A percentile compares a stretch with the other conserved stretches of the same genome.
Conservation (phyloP, 495 filamentous ascomycete species). For the Xylaria intraflava region DNA sequence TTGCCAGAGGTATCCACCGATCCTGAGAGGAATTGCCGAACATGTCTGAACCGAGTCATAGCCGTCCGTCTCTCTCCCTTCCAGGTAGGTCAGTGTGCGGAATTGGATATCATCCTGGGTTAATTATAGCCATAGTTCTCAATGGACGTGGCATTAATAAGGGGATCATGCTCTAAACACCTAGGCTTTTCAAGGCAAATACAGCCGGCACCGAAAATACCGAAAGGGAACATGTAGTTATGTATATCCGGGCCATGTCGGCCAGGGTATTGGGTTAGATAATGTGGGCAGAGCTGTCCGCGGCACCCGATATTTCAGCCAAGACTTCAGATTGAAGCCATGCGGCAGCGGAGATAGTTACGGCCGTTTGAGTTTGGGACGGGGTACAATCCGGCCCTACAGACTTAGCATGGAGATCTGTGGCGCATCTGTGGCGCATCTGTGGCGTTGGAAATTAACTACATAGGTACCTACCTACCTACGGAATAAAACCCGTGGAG, state of each 20-base stretch:
- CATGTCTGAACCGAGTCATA: constrained; percentile 16
- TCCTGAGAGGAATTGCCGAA: constrained; percentile 30
- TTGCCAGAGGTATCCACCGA: constrained; percentile 39
- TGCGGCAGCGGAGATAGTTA: too few relatives aligned
- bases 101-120: background rate
- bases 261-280: too few relatives aligned
- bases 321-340: background rate
- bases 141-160: background rate
- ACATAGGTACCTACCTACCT: too few relatives aligned
- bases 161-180: background rate
- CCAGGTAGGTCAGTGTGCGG: background rate
- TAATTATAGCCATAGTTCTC: background rate
- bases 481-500: too few relatives aligned
- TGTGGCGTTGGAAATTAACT: too few relatives aligned
- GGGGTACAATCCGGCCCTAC: too few relatives aligned
- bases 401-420: too few relatives aligned
- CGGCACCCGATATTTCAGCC: background rate
- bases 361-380: too few relatives aligned
- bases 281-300: constrained; percentile 3
- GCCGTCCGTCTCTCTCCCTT: background rate
- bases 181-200: background rate
- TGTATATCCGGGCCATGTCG: too few relatives aligned
- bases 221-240: too few relatives aligned
- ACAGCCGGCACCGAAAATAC: background rate
- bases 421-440: too few relatives aligned